Percentiles rank a stretch among this genome's conserved stretches.
phyloP scores from a whole-genome alignment of 208 protist species.

The Trypanosoma avium region DNA sequence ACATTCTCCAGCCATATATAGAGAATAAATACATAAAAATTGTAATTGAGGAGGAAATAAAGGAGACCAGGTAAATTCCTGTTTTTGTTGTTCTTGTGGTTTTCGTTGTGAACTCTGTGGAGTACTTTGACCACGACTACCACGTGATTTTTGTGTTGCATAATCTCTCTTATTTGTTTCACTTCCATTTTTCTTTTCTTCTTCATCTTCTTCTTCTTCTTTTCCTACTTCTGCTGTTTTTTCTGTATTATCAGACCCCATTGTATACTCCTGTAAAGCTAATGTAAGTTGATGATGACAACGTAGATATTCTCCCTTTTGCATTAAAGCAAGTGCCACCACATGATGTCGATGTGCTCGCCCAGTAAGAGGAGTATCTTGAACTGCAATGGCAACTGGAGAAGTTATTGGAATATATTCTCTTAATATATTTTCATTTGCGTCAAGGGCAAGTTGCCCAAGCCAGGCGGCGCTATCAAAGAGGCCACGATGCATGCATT shows the following conservation, averaged over 20 bases:
- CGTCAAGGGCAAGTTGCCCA: constrained; percentile 65
- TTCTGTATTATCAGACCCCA: not conserved
- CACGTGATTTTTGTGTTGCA: no score
- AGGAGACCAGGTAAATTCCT: not conserved
- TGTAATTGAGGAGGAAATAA: constrained; percentile 44
- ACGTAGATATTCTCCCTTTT: constrained; percentile 69
- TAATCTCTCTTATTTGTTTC: no score
- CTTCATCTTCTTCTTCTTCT: no score
- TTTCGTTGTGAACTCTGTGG: no score
- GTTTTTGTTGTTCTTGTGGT: not conserved
- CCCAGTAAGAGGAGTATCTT: constrained; percentile 15
- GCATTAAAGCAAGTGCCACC: constrained; percentile 55
- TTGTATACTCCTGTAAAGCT: constrained; percentile 38
- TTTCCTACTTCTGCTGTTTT: not conserved
- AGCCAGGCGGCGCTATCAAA: constrained; percentile 59
- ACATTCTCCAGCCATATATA: constrained; percentile 79
- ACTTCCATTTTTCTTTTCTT: no score
- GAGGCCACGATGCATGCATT: constrained; percentile 68
- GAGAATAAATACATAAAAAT: constrained; percentile 77
- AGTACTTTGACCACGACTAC: no score
- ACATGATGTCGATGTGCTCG: constrained; percentile 45
- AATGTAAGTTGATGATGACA: constrained; percentile 62
- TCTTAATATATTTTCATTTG: constrained; percentile 19
- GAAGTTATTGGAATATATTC: constrained; percentile 6
- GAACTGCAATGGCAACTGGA: constrained; percentile 12